These are phyloP conservation scores for Mycena olivaceomarginata DNA, from an alignment of 768 basidiomycete genomes.

Conservation along the genomic window DNA sequence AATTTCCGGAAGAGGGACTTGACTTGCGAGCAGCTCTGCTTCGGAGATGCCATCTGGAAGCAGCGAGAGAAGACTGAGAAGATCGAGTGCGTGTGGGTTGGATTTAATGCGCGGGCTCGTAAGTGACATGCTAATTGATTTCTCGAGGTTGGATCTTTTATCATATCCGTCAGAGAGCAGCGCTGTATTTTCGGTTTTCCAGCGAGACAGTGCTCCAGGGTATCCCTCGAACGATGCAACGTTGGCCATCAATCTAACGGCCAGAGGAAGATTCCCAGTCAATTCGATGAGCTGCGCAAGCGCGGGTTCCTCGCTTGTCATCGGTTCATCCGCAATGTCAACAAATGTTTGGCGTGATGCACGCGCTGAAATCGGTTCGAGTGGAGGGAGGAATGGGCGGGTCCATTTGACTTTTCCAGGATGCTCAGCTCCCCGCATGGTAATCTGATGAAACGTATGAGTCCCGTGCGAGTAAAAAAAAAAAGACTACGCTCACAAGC, in stretches of 20 bases:
- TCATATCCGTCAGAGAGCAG: slow-evolving; percentile 14
- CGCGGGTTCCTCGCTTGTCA: not conserved
- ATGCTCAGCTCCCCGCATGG: slow-evolving; percentile 5
- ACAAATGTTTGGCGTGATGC: slow-evolving; percentile 3
- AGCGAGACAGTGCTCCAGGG: not conserved
- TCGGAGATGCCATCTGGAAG: slow-evolving; percentile 5
- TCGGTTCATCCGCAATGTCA: not conserved
- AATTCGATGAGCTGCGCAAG: slow-evolving; percentile 1
- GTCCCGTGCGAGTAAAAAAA: not conserved
- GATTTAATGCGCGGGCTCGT: slow-evolving; percentile 9
- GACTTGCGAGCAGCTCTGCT: not conserved
- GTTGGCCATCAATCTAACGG: not conserved
- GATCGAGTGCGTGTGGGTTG: slow-evolving; percentile 2
- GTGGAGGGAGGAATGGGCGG: slow-evolving; percentile 6
- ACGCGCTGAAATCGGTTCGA: not conserved
- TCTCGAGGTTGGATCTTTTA: slow-evolving; percentile 8
- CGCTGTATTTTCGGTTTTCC: too few species aligned
- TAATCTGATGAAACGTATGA: not conserved
- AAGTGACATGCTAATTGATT: not conserved
- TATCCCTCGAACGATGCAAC: slow-evolving; percentile 3
- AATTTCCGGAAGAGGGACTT: not conserved
- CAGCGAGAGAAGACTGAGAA: slow-evolving; percentile 4
- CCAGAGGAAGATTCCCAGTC: not conserved
- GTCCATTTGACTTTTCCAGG: slow-evolving; percentile 8
- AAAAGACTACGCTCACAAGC: not conserved